phyloP scores from a whole-genome alignment of 2,329 filamentous ascomycete species.

The Metarhizium album region DNA sequence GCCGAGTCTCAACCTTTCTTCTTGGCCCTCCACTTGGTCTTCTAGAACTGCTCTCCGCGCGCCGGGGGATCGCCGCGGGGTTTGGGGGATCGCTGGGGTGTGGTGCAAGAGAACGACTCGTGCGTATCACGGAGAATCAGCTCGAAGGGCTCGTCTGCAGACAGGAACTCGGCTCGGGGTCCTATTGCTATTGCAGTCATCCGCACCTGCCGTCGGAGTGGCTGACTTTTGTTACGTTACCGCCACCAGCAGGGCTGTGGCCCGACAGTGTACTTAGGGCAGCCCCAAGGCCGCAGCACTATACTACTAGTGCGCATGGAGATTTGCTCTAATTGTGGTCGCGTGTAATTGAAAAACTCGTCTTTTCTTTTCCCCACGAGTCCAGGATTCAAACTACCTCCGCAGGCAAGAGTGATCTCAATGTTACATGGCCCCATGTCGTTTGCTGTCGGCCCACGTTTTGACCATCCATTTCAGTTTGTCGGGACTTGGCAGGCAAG shows the following conservation, averaged over 20 bases:
- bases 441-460: background rate
- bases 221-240: background rate
- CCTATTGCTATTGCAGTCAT: too few relatives aligned
- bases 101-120: background rate
- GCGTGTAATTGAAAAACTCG: too few relatives aligned
- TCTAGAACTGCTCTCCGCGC: background rate
- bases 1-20: slow-evolving; percentile 1
- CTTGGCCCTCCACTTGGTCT: slow-evolving; percentile 1
- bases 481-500: background rate
- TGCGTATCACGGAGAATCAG: background rate
- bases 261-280: too few relatives aligned
- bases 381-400: background rate
- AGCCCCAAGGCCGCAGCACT: too few relatives aligned
- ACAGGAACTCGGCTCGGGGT: too few relatives aligned
- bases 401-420: background rate
- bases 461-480: background rate
- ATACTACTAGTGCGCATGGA: too few relatives aligned
- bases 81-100: background rate
- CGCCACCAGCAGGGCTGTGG: background rate
- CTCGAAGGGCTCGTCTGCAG: too few relatives aligned
- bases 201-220: background rate
- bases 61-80: background rate
- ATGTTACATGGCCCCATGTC: too few relatives aligned
- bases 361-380: too few relatives aligned
- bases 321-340: too few relatives aligned